phyloP scores from a whole-genome alignment of 805 yeast genomes.

The Diddensiella caesifluorescens region DNA sequence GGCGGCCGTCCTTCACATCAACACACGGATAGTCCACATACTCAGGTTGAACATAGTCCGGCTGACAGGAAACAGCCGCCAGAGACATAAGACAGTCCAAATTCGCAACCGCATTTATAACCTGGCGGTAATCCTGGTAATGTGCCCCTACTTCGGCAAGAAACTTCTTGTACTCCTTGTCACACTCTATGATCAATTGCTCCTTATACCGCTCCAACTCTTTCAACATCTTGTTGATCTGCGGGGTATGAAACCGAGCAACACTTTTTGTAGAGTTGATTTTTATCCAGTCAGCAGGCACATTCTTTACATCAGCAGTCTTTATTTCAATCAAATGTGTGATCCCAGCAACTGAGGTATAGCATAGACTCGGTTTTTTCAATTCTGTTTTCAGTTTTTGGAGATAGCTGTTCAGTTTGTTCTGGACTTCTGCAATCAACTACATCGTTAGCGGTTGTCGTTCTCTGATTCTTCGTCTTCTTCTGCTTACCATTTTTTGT shows the following conservation, averaged over 20 bases:
- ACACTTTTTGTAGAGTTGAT: conserved; percentile 64
- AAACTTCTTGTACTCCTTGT: conserved; percentile 42
- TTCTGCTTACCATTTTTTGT: conserved; percentile 2
- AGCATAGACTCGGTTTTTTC: conserved; percentile 54
- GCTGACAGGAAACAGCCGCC: conserved; percentile 50
- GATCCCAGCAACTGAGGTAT: conserved; percentile 52
- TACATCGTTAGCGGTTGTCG: neutral
- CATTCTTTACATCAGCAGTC: conserved; percentile 45
- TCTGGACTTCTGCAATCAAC: conserved; percentile 35
- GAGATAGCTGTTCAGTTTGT: conserved; percentile 50
- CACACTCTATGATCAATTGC: conserved; percentile 41
- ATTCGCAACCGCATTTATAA: conserved; percentile 45
- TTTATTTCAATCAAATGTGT: conserved; percentile 75
- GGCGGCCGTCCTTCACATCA: conserved; percentile 51
- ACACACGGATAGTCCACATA: conserved; percentile 44
- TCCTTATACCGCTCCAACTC: conserved; percentile 58
- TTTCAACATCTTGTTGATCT: conserved; percentile 45
- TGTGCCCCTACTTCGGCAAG: conserved; percentile 37
- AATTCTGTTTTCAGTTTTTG: conserved; percentile 39
- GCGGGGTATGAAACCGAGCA: conserved; percentile 68
- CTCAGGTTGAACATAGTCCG: conserved; percentile 46
- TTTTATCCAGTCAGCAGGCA: conserved; percentile 77
- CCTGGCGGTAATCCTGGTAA: conserved; percentile 35
- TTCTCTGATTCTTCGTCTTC: too few species aligned
- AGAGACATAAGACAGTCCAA: conserved; percentile 67